A percentile compares a stretch with the other conserved stretches of the same genome.
Conservation (phyloP, 2,329 filamentous ascomycete species). For the Septoria petroselini region DNA sequence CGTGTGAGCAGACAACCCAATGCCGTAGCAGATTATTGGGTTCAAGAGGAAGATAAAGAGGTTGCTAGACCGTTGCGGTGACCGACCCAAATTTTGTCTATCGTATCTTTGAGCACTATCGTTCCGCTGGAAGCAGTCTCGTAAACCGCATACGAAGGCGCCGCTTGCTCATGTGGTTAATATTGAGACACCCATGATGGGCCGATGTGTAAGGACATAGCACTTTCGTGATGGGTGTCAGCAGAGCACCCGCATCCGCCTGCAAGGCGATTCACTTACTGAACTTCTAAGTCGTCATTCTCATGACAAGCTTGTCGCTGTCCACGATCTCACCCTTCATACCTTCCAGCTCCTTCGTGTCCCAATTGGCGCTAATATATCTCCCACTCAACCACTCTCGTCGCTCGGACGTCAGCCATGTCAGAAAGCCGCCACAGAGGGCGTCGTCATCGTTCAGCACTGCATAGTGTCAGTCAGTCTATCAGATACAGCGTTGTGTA, state of each 20-base stretch:
- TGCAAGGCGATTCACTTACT: background rate
- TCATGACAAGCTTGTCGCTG: constrained; percentile 20
- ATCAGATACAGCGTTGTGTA: too few relatives aligned
- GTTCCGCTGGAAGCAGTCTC: too few relatives aligned
- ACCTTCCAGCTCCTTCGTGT: constrained; percentile 17
- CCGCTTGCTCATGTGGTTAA: too few relatives aligned
- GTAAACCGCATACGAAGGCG: too few relatives aligned
- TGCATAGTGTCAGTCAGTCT: background rate
- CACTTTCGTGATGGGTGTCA: background rate
- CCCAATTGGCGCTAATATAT: constrained; percentile 20
- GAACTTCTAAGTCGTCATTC: constrained; percentile 12
- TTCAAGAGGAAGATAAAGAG: too few relatives aligned
- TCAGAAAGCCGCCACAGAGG: constrained; percentile 20
- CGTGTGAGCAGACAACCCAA: too few relatives aligned
- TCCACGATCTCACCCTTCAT: constrained; percentile 18
- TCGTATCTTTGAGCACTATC: too few relatives aligned
- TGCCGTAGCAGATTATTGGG: too few relatives aligned
- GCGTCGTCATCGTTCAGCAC: constrained; percentile 18
- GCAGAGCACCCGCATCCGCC: background rate
- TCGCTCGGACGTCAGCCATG: constrained; percentile 20
- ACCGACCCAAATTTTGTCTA: too few relatives aligned
- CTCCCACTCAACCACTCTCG: constrained; percentile 16
- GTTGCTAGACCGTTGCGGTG: too few relatives aligned
- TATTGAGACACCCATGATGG: too few relatives aligned
- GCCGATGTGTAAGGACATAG: too few relatives aligned